Percentiles rank a stretch among this genome's conserved stretches.
Conservation (phyloP, 2,329 filamentous ascomycete species). For the Phialophora expanda region DNA sequence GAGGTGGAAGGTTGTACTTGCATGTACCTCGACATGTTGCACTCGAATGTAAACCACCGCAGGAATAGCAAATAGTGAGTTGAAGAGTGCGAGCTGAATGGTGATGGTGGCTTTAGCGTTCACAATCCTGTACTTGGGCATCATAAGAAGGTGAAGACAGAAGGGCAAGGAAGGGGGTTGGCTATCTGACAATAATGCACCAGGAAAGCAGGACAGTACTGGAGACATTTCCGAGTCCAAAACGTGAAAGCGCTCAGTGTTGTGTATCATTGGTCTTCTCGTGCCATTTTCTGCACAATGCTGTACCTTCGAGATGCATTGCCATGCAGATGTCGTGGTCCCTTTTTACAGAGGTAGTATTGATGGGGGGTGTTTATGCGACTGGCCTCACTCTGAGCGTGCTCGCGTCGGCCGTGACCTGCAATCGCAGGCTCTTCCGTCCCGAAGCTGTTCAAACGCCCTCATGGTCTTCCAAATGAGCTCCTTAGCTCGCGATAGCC, state of each 20-base stretch:
- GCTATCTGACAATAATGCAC: background rate
- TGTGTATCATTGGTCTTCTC: slow-evolving; percentile 3
- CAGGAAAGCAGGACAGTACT: background rate
- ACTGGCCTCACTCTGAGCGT: background rate
- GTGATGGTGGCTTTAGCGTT: background rate
- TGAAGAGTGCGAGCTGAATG: background rate
- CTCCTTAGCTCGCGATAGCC: slow-evolving; percentile 36
- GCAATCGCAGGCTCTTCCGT: background rate
- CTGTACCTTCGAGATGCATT: background rate
- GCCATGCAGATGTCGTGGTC: slow-evolving; percentile 24
- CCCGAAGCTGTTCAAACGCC: background rate
- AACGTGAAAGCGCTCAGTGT: background rate
- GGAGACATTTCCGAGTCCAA: background rate
- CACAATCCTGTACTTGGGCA: background rate
- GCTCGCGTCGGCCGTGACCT: background rate
- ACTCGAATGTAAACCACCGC: too few species aligned
- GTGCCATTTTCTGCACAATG: background rate
- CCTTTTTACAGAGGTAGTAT: slow-evolving; percentile 32
- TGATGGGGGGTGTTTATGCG: slow-evolving; percentile 9
- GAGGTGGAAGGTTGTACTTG: too few species aligned
- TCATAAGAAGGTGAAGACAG: background rate
- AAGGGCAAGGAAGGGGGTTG: background rate
- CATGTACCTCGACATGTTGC: too few species aligned
- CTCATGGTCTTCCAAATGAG: background rate
- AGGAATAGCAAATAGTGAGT: too few species aligned